Evolutionary conservation across 352 stramenopile genomes (phyloP), one percentile per base, ranked within the genome.

Genomic region (Globisporangium splendens): DNA sequence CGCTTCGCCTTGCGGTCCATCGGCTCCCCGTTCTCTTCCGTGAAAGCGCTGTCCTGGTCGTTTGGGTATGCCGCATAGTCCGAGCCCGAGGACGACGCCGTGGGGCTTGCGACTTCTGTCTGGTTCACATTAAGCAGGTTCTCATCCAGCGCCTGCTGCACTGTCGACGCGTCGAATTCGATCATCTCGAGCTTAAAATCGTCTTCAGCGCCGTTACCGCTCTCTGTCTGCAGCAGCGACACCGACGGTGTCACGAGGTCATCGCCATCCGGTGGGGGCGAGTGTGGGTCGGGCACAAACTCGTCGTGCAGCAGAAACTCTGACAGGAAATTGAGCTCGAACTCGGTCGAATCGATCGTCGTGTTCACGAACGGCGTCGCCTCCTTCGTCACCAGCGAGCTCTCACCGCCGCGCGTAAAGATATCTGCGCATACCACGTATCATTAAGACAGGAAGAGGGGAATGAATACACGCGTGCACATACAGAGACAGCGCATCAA

Each of bases 271-370:
- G 12, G 14, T 1, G 59, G n/a, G 2, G 60, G 60, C 42, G 60
- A 66, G 14, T 56, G 46, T 35, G 69, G 52, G 13, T 65, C 55
- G 14, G 62, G 28, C n/a, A 54, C 38, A 22, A 75, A 66, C 43
- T 73, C 61, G 21, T 77, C 73, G 21, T 77, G 70, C 12, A 73
- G 61, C 35, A 88, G 57, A 2, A 85, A 73, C 33, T 85, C 70
- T 1, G 70, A 79, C 17, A 88, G 67, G 43, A 88, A 80, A 49
- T 47, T 71, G 41, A 77, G 55, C 31, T 80, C 71, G 24, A 76
- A 59, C 22, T 80, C 68, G 21, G 50, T 52, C 15, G 41, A 44
- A 8, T 44, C 39, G 7, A 44, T 18, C 13, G 17, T 44, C 13
- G 39, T 44, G 39, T 15, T 44, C 39, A n/a, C 13, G 13, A 44